A percentile compares a stretch with the other conserved stretches of the same genome.
These are phyloP conservation scores for Dinochytrium kinnereticum DNA, from an alignment of 371 early-diverging fungal genomes.

Conservation along the genomic window DNA sequence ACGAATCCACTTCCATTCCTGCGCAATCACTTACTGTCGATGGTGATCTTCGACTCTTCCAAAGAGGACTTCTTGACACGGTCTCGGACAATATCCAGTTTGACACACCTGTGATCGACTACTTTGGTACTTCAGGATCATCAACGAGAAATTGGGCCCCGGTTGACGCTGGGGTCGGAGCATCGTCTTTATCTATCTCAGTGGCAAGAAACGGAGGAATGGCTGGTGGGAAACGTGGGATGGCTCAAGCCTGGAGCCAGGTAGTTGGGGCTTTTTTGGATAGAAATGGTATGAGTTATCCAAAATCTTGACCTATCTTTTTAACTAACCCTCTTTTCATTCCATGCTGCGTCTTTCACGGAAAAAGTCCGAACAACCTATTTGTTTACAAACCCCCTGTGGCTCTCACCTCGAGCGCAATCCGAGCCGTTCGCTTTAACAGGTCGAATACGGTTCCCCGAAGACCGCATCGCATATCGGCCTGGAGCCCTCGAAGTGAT, in stretches of 20 bases:
- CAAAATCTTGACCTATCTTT: not conserved
- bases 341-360: not conserved
- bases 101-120: conserved; percentile 33
- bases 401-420: conserved; percentile 33
- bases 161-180: not conserved
- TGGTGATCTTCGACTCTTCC: conserved; percentile 38
- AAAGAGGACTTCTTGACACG: conserved; percentile 29
- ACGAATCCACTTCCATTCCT: conserved; percentile 30
- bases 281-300: conserved; percentile 32
- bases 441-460: conserved; percentile 33
- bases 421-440: conserved; percentile 33
- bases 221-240: not conserved
- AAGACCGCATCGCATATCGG: conserved; percentile 32
- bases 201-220: not conserved
- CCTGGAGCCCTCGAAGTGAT: conserved; percentile 45
- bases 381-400: conserved; percentile 18
- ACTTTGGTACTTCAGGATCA: not conserved
- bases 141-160: not conserved
- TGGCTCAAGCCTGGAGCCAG: conserved; percentile 21
- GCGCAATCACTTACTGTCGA: conserved; percentile 31
- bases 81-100: conserved; percentile 28
- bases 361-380: conserved; percentile 23
- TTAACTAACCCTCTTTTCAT: not conserved
- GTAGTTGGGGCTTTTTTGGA: conserved; percentile 31
- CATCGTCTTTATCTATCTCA: not conserved